Conservation (phyloP, 345 rosid genomes). For the Salix udensis region DNA sequence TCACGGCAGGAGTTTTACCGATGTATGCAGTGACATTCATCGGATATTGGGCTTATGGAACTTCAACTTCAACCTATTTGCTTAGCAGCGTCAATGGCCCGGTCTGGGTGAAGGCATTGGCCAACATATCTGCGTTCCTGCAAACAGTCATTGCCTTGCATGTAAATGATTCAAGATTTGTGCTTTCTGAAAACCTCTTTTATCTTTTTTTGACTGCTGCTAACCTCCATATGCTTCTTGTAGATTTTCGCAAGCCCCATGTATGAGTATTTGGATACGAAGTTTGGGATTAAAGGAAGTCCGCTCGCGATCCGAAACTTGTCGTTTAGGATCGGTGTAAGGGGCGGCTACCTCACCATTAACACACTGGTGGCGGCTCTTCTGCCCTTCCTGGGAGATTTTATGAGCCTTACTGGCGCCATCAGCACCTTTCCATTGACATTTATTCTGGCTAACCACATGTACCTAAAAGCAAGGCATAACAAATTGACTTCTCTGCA, state of each 20-base stretch:
- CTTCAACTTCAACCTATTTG: constrained; percentile 60
- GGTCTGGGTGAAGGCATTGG: constrained; percentile 72
- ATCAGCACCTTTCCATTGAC: constrained; percentile 88
- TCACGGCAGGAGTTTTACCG: constrained; percentile 66
- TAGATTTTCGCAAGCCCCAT: constrained; percentile 94
- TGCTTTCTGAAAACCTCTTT: background rate
- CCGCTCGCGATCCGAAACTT: constrained; percentile 50
- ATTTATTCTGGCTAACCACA: constrained; percentile 89
- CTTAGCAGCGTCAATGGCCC: constrained; percentile 73
- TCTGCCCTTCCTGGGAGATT: constrained; percentile 86
- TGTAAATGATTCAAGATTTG: constrained; percentile 30
- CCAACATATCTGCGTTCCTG: constrained; percentile 71
- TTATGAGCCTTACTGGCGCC: constrained; percentile 87
- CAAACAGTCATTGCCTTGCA: constrained; percentile 84
- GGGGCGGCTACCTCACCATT: constrained; percentile 71
- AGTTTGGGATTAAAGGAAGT: constrained; percentile 66
- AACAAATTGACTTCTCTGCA: constrained; percentile 42
- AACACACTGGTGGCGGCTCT: constrained; percentile 75
- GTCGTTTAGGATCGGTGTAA: constrained; percentile 52
- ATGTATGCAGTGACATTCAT: constrained; percentile 64
- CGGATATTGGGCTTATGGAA: constrained; percentile 98
- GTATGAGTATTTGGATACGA: constrained; percentile 86
- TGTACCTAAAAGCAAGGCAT: constrained; percentile 64
- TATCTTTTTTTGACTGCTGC: background rate
- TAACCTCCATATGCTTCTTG: background rate